A percentile compares a stretch with the other conserved stretches of the same genome.
These are phyloP conservation scores for Sisymbrium irio DNA, from an alignment of 345 rosid genomes.

Conservation along the genomic window DNA sequence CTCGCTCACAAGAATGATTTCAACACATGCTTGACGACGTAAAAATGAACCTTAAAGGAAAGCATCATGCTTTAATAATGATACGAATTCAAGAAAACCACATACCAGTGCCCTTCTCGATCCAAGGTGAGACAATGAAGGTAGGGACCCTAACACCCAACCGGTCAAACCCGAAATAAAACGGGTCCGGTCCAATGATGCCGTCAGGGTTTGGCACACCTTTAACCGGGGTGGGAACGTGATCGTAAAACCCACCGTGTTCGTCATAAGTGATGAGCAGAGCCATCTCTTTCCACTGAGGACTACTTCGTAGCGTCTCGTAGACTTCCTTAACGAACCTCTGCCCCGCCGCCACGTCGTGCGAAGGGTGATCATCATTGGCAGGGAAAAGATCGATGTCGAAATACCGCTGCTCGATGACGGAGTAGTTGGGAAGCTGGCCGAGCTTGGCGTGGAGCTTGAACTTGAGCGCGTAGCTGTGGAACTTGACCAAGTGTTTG, in stretches of 20 bases:
- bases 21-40: no score
- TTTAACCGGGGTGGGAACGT: constrained; percentile 81
- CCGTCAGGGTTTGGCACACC: constrained; percentile 95
- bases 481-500: constrained; percentile 67
- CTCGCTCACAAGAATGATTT: no score
- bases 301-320: constrained; percentile 81
- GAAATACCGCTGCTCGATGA: constrained; percentile 86
- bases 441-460: constrained; percentile 68
- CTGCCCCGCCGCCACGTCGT: constrained; percentile 86
- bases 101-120: constrained; percentile 90
- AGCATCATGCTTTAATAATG: background rate
- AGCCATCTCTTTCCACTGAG: constrained; percentile 98
- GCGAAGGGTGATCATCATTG: constrained; percentile 96
- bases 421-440: constrained; percentile 76
- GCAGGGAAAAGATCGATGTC: constrained; percentile 68
- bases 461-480: constrained; percentile 59
- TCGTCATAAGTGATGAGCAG: constrained; percentile 88
- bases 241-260: constrained; percentile 98
- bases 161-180: constrained; percentile 78
- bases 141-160: constrained; percentile 96
- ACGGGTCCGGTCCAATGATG: constrained; percentile 85
- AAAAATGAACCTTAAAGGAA: no score
- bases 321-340: constrained; percentile 91
- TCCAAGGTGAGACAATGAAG: constrained; percentile 82
- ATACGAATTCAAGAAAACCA: background rate